A percentile compares a stretch with the other conserved stretches of the same genome.
Conservation (phyloP, 73 alveolate species). For the Paraurostyla sp. region DNA sequence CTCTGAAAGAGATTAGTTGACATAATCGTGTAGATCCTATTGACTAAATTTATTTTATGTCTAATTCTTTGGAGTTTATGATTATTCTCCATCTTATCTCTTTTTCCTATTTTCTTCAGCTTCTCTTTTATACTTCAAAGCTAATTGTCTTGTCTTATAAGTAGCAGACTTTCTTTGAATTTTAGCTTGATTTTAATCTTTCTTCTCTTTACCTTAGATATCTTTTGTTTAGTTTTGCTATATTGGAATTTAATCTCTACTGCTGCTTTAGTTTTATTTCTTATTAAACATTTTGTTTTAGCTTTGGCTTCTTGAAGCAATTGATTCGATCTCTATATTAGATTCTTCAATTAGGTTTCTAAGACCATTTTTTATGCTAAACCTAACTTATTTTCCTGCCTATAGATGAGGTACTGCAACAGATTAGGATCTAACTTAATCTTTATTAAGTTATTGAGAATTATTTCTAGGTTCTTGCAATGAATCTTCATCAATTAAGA, state of each 20-base stretch:
- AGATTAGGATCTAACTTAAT: background rate
- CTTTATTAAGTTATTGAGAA: too few relatives aligned
- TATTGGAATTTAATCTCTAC: background rate
- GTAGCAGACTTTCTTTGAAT: background rate
- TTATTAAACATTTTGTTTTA: background rate
- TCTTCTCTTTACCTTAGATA: background rate
- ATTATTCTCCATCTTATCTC: background rate
- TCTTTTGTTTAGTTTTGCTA: background rate
- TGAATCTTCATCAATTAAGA: background rate
- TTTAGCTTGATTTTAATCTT: too few relatives aligned
- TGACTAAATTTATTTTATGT: too few relatives aligned
- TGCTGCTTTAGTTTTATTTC: background rate
- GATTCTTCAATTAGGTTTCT: conserved; percentile 8
- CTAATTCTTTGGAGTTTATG: too few relatives aligned
- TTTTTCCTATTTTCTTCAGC: conserved; percentile 31
- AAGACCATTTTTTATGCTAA: conserved; percentile 17
- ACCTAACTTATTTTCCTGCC: conserved; percentile 15
- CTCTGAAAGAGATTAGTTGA: too few relatives aligned
- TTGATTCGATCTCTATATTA: conserved; percentile 6
- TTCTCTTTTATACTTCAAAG: conserved; percentile 24
- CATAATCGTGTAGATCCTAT: too few relatives aligned
- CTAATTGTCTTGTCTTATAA: conserved; percentile 8
- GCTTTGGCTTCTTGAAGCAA: conserved; percentile 15
- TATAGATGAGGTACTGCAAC: background rate
- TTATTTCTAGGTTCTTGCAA: too few relatives aligned